Conservation (phyloP, 2,329 filamentous ascomycete species). For the Hymenoscyphus occultus region DNA sequence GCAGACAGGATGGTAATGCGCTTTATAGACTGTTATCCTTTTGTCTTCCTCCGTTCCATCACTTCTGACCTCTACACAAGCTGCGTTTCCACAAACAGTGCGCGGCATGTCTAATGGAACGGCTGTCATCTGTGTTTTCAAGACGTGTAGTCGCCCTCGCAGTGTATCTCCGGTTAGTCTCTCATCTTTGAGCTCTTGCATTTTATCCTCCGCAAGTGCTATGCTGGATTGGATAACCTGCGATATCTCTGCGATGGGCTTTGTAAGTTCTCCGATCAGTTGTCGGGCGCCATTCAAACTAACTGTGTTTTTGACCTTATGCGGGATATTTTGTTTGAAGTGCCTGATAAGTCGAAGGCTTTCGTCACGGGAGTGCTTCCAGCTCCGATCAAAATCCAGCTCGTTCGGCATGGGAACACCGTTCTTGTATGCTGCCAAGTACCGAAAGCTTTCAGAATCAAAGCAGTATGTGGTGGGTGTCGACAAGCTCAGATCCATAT, state of each 20-base stretch:
- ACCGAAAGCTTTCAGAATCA: conserved; percentile 45
- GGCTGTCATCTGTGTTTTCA: conserved; percentile 30
- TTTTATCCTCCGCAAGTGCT: conserved; percentile 33
- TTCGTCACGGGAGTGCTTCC: conserved; percentile 38
- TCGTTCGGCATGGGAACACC: conserved; percentile 34
- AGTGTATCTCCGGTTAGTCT: conserved; percentile 33
- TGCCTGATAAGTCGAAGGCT: conserved; percentile 35
- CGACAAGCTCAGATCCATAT: conserved; percentile 35
- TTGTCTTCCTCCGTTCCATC: conserved; percentile 10
- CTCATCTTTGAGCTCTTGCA: conserved; percentile 30
- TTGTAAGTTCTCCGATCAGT: conserved; percentile 38
- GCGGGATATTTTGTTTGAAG: conserved; percentile 33
- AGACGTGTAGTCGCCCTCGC: conserved; percentile 29
- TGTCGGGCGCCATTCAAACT: conserved; percentile 40
- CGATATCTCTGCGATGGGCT: conserved; percentile 40
- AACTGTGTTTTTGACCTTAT: conserved; percentile 39
- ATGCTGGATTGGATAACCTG: conserved; percentile 37
- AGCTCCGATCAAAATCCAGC: conserved; percentile 38
- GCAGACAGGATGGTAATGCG: conserved; percentile 37
- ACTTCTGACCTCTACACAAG: conserved; percentile 6
- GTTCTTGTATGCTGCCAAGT: conserved; percentile 39
- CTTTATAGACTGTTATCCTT: conserved; percentile 31
- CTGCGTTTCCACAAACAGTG: conserved; percentile 36
- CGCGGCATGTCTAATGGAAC: conserved; percentile 30
- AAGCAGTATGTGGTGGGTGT: conserved; percentile 41